phyloP scores from a whole-genome alignment of 352 stramenopile species.

The Plasmopara halstedii region DNA sequence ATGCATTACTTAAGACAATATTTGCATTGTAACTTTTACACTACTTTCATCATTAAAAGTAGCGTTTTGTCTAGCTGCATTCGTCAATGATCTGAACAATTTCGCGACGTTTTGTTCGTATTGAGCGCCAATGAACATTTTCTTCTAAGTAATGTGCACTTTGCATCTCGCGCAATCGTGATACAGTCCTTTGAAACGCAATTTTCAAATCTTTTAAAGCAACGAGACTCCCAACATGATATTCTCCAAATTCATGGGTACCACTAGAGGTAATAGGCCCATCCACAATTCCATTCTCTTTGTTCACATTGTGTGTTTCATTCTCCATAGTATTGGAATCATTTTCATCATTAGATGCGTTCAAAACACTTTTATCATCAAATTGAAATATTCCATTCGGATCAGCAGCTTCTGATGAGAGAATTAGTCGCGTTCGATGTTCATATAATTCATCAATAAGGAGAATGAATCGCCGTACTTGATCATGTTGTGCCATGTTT shows the following conservation, averaged over 20 bases:
- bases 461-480: constrained; percentile 94
- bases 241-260: no score
- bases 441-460: constrained; percentile 98
- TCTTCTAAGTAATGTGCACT: constrained; percentile 54
- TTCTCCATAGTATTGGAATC: constrained; percentile 19
- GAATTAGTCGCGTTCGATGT: constrained; percentile 50
- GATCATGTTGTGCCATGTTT: constrained; percentile 84
- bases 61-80: no score
- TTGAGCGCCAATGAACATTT: constrained; percentile 27
- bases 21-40: no score
- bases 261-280: constrained; percentile 64
- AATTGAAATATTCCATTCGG: constrained; percentile 61
- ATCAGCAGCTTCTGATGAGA: constrained; percentile 36
- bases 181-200: constrained; percentile 73
- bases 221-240: constrained; percentile 59
- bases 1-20: neutral
- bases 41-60: no score
- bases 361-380: constrained; percentile 33
- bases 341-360: constrained; percentile 20
- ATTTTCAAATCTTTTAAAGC: constrained; percentile 66
- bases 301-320: constrained; percentile 32
- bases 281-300: constrained; percentile 38
- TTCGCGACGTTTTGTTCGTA: constrained; percentile 12
- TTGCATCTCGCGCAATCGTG: constrained; percentile 84
- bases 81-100: constrained; percentile 18